Base-by-base conservation (phyloP, 306 rosid genomes). In the Bauhinia variegata region DNA sequence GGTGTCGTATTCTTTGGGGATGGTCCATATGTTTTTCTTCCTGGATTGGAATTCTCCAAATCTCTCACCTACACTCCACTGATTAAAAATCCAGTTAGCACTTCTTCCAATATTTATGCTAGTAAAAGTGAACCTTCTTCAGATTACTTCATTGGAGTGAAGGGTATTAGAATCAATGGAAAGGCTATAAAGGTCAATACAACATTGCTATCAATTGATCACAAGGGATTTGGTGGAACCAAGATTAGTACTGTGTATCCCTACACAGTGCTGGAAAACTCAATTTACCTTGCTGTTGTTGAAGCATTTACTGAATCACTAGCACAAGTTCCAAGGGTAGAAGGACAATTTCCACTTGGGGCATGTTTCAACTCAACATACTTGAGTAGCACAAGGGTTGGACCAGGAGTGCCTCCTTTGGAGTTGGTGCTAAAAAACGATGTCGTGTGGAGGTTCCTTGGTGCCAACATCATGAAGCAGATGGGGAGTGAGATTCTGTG, bases 211-310 rank as follows among this genome's bases (percentile, higher is more conserved):
- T 11, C 72, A 11, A 16, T 83, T n/a, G 59, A 34, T 39, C 4
- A 39, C 2, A 11, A 74, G 1, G 83, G 83, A 8, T 0, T 4
- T 6, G 83, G 88, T 5, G 88, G 88, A n/a, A 84, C 86, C 0
- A 84, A 78, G 38, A 74, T 84, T 16, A 80, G 83, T 69, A 63
- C 75, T 5, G 70, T 71, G 4, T 6, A 58, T 9, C 88, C 78
- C 0, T 67, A 57, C 63, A 80, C 75, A 0, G 63, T 47, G 3
- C 0, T 84, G 70, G 75, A 80, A 19, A 60, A 72, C 11, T 71
- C 82, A 0, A 84, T 78, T 13, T 78, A 62, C 48, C 49, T 42
- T 0, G 60, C 82, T 1, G 4, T 80, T 0, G 8, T 68, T 2
- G 15, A 41, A 12, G 57, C 77, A 4, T 75, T 80, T 52, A 63